Evolutionary conservation across 2,329 filamentous ascomycete species (phyloP).

Genomic region (Aspergillus hortae): DNA sequence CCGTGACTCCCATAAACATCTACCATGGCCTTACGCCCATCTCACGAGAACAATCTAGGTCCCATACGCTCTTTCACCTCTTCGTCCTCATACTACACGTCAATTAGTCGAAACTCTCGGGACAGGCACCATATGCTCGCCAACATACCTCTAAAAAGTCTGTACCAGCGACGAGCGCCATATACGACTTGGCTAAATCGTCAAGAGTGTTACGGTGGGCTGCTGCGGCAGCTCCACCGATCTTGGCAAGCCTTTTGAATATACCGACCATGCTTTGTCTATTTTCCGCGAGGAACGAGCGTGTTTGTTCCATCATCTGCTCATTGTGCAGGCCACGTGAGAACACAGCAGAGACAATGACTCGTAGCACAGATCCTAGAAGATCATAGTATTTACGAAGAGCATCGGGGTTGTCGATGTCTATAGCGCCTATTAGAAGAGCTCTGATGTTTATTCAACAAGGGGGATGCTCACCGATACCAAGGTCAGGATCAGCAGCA

Average conservation of each 20-base stretch:
- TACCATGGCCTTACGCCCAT: background rate
- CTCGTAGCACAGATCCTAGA: conserved; percentile 72
- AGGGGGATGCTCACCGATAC: conserved; percentile 54
- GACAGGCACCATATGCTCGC: too few relatives aligned
- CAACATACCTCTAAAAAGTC: conserved; percentile 76
- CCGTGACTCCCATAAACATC: conserved; percentile 4
- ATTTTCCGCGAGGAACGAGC: conserved; percentile 77
- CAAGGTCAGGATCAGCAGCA: conserved; percentile 84
- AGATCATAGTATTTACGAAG: conserved; percentile 80
- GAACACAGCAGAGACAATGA: conserved; percentile 78
- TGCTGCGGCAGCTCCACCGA: conserved; percentile 53
- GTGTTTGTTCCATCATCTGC: conserved; percentile 67
- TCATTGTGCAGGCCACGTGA: conserved; percentile 78
- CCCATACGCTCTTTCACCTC: conserved; percentile 29
- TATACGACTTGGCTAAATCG: conserved; percentile 79
- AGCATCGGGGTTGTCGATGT: conserved; percentile 65
- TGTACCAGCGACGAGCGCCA: conserved; percentile 76
- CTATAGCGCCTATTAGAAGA: conserved; percentile 30
- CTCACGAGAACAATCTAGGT: conserved; percentile 33
- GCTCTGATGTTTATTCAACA: background rate
- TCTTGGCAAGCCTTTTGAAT: conserved; percentile 82
- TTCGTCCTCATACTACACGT: conserved; percentile 41
- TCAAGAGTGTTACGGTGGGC: conserved; percentile 61
- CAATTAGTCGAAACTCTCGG: conserved; percentile 11
- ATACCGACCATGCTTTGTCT: conserved; percentile 80